Evolutionary conservation across 2,329 filamentous ascomycete species (phyloP), one percentile per base, ranked within the genome.

Genomic region (Scopulariopsis brevicaulis): DNA sequence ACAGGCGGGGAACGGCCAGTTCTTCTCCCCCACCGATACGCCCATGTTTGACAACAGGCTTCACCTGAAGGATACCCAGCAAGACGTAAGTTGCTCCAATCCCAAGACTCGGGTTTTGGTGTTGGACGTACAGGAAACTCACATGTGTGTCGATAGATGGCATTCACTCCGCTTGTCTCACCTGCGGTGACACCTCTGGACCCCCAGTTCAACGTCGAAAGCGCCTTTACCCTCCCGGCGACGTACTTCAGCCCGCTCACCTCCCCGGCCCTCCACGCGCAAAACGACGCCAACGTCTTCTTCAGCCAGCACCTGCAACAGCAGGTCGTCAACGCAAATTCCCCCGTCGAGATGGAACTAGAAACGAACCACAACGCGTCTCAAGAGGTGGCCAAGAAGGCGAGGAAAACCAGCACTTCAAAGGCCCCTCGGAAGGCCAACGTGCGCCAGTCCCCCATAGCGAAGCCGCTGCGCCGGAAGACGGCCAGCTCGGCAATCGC

Each of bases 131-230:
- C 63, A 66, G 69, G 66, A 20, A n/a, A 62, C 68, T 61, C n/a
- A 50, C 32, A 65, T 24, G 28, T 6, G n/a, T 37, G 25, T 32
- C 22, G 22, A 43, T 32, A 87, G 83, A 84, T 89, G 80, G 77
- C 84, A 11, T 92, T 92, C 67, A 93, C 89, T 2, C 89, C 89
- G 1, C 78, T 93, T 34, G 88, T 89, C 12, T 92, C 89, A 20
- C 89, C 89, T n/a, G 89, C 88, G 4, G 88, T 93, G 51, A 92
- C 89, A 1, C 89, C 89, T 24, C 77, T 91, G 55, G 89, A 92
- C 65, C 77, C 82, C 50, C 83, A 86, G 62, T 90, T 89, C 67
- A 76, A 79, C 53, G 73, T 82, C 37, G 80, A 84, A 25, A 72
- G 71, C 35, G 73, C 75, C 54, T 89, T 83, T 64, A 79, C 81